phyloP scores from a whole-genome alignment of 2,329 filamentous ascomycete genomes.

The Pestalotiopsis sp. region DNA sequence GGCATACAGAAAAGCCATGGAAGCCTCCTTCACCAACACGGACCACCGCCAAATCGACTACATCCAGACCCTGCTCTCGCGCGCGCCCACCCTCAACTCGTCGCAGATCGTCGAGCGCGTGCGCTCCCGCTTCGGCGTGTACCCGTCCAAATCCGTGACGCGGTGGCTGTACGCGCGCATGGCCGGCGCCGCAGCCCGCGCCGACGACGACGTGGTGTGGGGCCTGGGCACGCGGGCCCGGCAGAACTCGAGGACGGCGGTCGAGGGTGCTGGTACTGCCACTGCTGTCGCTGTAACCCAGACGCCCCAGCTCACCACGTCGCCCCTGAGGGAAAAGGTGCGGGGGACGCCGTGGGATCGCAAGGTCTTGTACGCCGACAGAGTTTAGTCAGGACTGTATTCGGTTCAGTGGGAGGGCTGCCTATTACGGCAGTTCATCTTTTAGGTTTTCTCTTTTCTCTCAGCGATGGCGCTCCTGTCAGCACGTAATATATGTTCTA shows the following conservation, averaged over 20 bases:
- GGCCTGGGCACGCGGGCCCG: background rate
- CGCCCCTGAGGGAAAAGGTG: background rate
- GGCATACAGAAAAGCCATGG: background rate
- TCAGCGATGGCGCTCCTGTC: no score
- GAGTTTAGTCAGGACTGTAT: background rate
- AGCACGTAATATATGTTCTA: no score
- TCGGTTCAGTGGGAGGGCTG: background rate
- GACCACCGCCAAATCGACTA: slow-evolving; percentile 2
- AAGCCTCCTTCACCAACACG: background rate
- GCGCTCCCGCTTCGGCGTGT: background rate
- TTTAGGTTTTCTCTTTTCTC: no score
- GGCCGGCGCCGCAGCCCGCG: background rate
- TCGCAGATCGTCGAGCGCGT: background rate
- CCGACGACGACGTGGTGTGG: background rate
- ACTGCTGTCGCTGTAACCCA: no score
- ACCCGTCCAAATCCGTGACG: background rate
- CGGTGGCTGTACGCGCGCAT: background rate
- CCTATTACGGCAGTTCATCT: no score
- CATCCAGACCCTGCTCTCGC: background rate
- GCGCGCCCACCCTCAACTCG: background rate
- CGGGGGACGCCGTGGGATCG: background rate
- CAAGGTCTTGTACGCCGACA: background rate
- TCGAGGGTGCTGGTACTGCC: background rate
- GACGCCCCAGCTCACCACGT: background rate
- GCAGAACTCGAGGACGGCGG: background rate